Base-by-base conservation (phyloP, 2,329 filamentous ascomycete genomes). In the Stromatinia cepivora region DNA sequence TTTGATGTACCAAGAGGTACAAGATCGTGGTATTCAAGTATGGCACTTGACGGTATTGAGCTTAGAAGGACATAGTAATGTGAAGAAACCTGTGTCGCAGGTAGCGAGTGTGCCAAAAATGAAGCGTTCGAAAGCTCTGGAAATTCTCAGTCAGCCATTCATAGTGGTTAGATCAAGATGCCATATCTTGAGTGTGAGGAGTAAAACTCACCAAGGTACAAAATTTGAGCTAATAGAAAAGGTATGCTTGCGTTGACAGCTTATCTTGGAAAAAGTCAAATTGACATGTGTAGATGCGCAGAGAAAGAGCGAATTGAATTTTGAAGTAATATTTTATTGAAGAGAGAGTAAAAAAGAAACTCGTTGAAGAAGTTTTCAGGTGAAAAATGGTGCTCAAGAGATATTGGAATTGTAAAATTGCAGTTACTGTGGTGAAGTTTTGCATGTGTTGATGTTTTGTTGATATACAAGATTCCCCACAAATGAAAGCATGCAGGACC, bases 371-470 rank as follows among this genome's bases (percentile, higher is more conserved):
- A 42, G 36, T 62, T 39, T 42, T 25, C 36, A 52, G 20, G 4
- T 4, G 6, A 68, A 53, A 39, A 52, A 28, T 20, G 31, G 7
- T 7, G 31, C 65, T 53, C 28, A 5, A 42, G 48, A 63, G 15
- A n/a, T 28, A 45, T 39, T 50, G 36, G 25, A 25, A 62, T 53
- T 34, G 17, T 36, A 42, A 52, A 31, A 61, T 63, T 54, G 11
- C 34, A 45, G 22, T 61, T 39, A 50, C 52, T 42, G n/a, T 58
- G 45, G 42, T 52, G 65, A 59, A 48, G 42, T 34, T 52, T 62
- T 69, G 48, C 54, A 56, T 45, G 48, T 69, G 48, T 64, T 56
- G 52, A 68, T 68, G 48, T 64, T 67, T 68, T 69, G 66, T 69
- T 69, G 59, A 69, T 50, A 69, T 36, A 7, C 36, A 69, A 48